Base-by-base conservation (phyloP, 306 rosid genomes). In the Castanea crenata region DNA sequence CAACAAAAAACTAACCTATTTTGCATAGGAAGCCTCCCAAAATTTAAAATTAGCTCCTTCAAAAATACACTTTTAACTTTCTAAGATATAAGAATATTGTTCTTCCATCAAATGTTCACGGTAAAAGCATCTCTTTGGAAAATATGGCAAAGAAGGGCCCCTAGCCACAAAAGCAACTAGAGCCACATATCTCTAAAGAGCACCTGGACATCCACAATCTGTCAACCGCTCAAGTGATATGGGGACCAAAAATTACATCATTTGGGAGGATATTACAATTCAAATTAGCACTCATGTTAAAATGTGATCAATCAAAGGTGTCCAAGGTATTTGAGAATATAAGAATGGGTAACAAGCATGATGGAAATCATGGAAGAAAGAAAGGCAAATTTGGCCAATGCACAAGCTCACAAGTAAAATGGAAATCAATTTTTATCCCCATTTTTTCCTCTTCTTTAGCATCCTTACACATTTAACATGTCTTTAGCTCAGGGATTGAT, bases 341-440 rank as follows among this genome's bases (percentile, higher is more conserved):
- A 21, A 9, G 4, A 21, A 2, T 10, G 23, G 10, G 54, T 49
- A 49, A 49, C 54, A 49, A 10, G 54, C 13, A 49, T 8, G 10
- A n/a, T 58, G 21, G 29, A 58, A 58, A 58, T 25, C 64, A 58
- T 58, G 64, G 27, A 25, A 20, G 13, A 58, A 9, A 58, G 29
- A 58, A 3, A 2, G 16, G 12, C 12, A 58, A 12, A 11, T 58
- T 58, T 25, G 46, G 11, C 31, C 21, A 5, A 58, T 9, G 13
- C 21, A 58, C 64, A 58, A 25, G 16, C 27, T 20, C 29, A n/a
- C 23, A 7, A 21, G 63, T 57, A 11, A 57, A 58, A 58, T 58
- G 25, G 25, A 58, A 21, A 49, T 74, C 55, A 77, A 78, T 52
- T 67, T 75, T 70, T 68, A 78, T 71, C 73, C 59, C 77, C 58